Conservation (phyloP, 2,329 filamentous ascomycete species). For the Microcyclospora tardicrescens region DNA sequence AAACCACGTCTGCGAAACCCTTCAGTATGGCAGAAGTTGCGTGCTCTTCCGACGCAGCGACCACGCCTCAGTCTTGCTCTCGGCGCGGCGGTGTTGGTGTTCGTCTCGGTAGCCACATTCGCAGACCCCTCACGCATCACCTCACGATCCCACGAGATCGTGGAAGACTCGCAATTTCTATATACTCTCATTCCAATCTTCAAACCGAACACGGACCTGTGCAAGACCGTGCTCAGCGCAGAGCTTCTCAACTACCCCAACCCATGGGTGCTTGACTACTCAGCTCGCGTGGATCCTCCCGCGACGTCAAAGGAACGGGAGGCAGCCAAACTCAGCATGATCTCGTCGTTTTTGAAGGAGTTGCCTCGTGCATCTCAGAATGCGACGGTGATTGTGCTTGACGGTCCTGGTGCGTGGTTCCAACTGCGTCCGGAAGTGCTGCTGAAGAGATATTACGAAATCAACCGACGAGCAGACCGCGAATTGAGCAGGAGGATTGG, state of each 20-base stretch:
- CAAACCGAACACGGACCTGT: slow-evolving; percentile 12
- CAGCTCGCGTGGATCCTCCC: background rate
- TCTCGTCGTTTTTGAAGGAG: background rate
- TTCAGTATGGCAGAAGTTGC: too few species aligned
- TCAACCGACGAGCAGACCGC: slow-evolving; percentile 39
- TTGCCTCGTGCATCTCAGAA: background rate
- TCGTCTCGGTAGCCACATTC: too few species aligned
- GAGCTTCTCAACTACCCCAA: slow-evolving; percentile 11
- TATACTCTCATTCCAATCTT: slow-evolving; percentile 16
- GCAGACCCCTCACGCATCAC: too few species aligned
- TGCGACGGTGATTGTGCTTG: background rate
- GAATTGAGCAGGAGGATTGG: slow-evolving; percentile 26
- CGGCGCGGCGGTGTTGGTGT: too few species aligned
- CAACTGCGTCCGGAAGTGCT: slow-evolving; percentile 52
- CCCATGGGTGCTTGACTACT: slow-evolving; percentile 8
- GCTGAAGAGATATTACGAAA: slow-evolving; percentile 47
- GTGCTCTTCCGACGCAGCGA: too few species aligned
- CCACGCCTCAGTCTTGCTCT: too few species aligned
- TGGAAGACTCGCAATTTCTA: slow-evolving; percentile 3
- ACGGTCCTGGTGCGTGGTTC: slow-evolving; percentile 32
- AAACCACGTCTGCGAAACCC: too few species aligned
- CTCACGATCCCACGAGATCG: too few species aligned
- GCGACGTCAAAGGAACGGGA: background rate
- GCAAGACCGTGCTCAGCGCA: slow-evolving; percentile 11
- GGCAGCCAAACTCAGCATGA: background rate